Evolutionary conservation across 345 rosid genomes (phyloP), one percentile per base, ranked within the genome.

Genomic region (Anastatica hierochuntica): DNA sequence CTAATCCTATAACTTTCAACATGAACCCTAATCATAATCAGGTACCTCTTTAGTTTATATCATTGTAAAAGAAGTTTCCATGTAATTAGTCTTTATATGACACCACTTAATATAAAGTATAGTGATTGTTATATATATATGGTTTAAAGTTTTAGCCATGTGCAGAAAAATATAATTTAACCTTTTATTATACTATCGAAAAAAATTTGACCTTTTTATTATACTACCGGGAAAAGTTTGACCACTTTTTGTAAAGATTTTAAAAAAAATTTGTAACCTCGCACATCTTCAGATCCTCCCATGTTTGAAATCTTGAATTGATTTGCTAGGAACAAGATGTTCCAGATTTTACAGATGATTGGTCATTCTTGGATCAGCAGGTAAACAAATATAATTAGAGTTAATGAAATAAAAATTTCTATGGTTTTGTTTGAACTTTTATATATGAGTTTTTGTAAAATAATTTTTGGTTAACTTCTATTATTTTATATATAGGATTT

Each of bases 291-390:
- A n/a, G n/a, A n/a, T n/a, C n/a, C n/a, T n/a, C n/a, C n/a, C n/a
- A n/a, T n/a, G n/a, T n/a, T 36, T 43, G 5, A 52, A 56, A 51
- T 18, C 26, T 27, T 18, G 42, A 15, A 1, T 67, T 10, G 12
- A 13, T 33, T 39, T 45, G 10, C 20, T 53, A 60, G 71, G 66
- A 40, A 39, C 56, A 53, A 40, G 51, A 40, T 33, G 56, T 6
- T 53, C 39, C 12, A 18, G 56, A 60, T 11, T 46, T 52, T 6
- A 19, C 2, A 18, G 65, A 66, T 36, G 65, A 66, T 36, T 30
- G 53, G 60, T 51, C 60, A 35, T 18, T 43, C 14, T 42, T 34
- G 49, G 19, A 66, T 14, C 11, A 15, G 10, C 54, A 43, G 70
- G 70, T 66, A 56, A 43, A 31, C 37, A 8, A 20, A 58, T 18